Evolutionary conservation across 805 yeast genomes (phyloP).

Genomic region (Cyberlindnera nakhonratchasimensis): DNA sequence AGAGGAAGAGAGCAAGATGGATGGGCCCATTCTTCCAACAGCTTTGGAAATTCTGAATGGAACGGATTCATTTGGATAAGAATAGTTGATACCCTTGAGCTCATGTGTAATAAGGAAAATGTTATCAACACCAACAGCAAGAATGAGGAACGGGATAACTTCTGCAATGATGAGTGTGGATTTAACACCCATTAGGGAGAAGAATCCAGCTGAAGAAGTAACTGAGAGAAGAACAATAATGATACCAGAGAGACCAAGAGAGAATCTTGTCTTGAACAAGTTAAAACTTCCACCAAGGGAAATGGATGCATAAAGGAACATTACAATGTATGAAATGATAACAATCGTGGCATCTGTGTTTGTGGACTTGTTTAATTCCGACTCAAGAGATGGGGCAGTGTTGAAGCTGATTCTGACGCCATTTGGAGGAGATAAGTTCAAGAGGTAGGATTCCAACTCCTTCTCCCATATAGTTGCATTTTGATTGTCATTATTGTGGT

Average conservation of each 20-base stretch:
- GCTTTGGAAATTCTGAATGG: slow-evolving; percentile 62
- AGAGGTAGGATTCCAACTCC: slow-evolving; percentile 54
- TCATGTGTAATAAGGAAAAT: slow-evolving; percentile 85
- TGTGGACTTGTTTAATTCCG: slow-evolving; percentile 78
- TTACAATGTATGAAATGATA: slow-evolving; percentile 68
- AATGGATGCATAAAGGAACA: slow-evolving; percentile 86
- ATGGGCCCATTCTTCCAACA: slow-evolving; percentile 78
- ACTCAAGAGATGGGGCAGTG: slow-evolving; percentile 79
- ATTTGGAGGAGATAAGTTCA: slow-evolving; percentile 42
- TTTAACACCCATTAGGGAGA: slow-evolving; percentile 71
- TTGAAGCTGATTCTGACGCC: slow-evolving; percentile 68
- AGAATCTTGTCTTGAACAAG: slow-evolving; percentile 53
- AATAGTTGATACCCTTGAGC: slow-evolving; percentile 49
- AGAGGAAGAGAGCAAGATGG: slow-evolving; percentile 71
- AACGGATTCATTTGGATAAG: slow-evolving; percentile 44
- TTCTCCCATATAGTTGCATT: slow-evolving; percentile 61
- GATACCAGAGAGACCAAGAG: slow-evolving; percentile 82
- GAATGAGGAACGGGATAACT: slow-evolving; percentile 87
- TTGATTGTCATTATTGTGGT: slow-evolving; percentile 35
- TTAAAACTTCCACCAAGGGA: slow-evolving; percentile 61
- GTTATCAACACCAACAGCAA: slow-evolving; percentile 96
- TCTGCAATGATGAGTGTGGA: slow-evolving; percentile 93
- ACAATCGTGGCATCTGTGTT: slow-evolving; percentile 75
- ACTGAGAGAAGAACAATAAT: slow-evolving; percentile 79
- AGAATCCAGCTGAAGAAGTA: slow-evolving; percentile 75